phyloP scores from a whole-genome alignment of 768 basidiomycete genomes.

The Tylopilus subfusipes region DNA sequence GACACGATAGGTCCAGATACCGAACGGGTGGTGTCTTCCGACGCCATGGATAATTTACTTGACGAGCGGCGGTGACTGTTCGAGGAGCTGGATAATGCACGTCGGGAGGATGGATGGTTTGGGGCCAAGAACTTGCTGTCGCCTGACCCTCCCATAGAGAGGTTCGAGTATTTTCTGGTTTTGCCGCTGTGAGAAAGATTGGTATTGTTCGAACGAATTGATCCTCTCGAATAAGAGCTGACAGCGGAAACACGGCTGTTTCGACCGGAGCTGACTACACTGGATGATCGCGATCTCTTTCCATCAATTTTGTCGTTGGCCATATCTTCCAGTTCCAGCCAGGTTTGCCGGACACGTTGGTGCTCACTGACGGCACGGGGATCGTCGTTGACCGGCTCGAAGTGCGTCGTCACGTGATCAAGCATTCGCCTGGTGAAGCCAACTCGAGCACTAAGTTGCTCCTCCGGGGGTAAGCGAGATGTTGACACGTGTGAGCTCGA shows the following conservation, averaged over 20 bases:
- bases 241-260: slow-evolving; percentile 49
- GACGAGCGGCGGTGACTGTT: slow-evolving; percentile 47
- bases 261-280: slow-evolving; percentile 62
- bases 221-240: slow-evolving; percentile 22
- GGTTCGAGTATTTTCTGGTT: slow-evolving; percentile 26
- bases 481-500: slow-evolving; percentile 48
- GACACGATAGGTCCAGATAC: slow-evolving; percentile 61
- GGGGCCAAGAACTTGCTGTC: slow-evolving; percentile 45
- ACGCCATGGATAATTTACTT: slow-evolving; percentile 51
- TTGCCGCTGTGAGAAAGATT: slow-evolving; percentile 23
- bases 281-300: slow-evolving; percentile 61
- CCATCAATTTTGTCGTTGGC: slow-evolving; percentile 60
- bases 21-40: slow-evolving; percentile 52
- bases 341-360: slow-evolving; percentile 71
- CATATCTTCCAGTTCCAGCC: slow-evolving; percentile 82
- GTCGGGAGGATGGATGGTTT: slow-evolving; percentile 43
- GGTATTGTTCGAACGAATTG: slow-evolving; percentile 11
- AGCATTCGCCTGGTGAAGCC: slow-evolving; percentile 58
- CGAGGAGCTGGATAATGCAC: slow-evolving; percentile 47
- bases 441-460: slow-evolving; percentile 61
- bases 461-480: slow-evolving; percentile 50
- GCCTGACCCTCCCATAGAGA: slow-evolving; percentile 31
- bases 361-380: slow-evolving; percentile 56
- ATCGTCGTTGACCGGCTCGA: slow-evolving; percentile 51
- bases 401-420: slow-evolving; percentile 42